Conservation (phyloP, 2,329 filamentous ascomycete species). For the Pestalotiopsis sp. region DNA sequence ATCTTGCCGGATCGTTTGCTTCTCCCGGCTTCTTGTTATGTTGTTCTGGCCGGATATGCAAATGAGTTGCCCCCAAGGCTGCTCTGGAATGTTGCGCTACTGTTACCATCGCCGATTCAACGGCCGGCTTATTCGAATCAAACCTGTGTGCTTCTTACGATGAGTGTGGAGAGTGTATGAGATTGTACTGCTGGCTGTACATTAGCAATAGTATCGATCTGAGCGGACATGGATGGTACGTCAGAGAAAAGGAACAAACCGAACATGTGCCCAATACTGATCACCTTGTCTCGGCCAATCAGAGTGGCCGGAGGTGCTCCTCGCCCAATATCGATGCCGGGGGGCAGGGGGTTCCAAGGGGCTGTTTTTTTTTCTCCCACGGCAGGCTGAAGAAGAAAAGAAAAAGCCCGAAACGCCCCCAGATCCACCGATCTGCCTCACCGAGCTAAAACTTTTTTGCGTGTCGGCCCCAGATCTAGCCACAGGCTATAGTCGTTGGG, state of each 20-base stretch:
- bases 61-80: neutral
- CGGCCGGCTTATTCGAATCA: neutral
- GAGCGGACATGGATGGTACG: neutral
- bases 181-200: neutral
- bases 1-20: too few relatives aligned
- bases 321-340: neutral
- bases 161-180: neutral
- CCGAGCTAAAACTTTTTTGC: neutral
- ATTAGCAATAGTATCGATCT: neutral
- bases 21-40: neutral
- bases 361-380: neutral
- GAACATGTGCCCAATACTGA: neutral
- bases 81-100: neutral
- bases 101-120: neutral
- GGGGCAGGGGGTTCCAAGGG: neutral
- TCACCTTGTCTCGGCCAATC: neutral
- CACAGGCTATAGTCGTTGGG: neutral
- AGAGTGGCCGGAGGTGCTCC: neutral
- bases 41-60: neutral
- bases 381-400: neutral
- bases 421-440: neutral
- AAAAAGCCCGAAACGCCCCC: neutral
- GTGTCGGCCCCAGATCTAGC: neutral
- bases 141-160: neutral
- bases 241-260: neutral